phyloP scores from a whole-genome alignment of 106 monocot genomes.

The Dendrobium huoshanense region DNA sequence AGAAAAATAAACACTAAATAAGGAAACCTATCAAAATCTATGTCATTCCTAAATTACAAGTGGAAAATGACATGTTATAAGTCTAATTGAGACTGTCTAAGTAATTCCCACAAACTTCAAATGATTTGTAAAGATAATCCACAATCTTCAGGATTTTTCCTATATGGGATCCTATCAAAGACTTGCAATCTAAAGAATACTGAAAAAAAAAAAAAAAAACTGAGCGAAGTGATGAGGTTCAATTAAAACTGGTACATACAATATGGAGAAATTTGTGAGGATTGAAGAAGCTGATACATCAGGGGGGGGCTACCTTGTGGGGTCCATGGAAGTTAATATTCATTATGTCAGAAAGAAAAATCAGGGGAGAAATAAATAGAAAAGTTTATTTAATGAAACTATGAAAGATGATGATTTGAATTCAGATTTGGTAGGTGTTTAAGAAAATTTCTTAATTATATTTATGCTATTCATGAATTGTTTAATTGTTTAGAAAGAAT shows the following conservation, averaged over 20 bases:
- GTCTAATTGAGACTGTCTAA: not conserved
- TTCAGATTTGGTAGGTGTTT: no score
- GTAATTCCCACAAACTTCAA: not conserved
- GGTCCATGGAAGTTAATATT: no score
- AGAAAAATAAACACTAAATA: not conserved
- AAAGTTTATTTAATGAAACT: no score
- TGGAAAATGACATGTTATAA: not conserved
- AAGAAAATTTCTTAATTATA: no score
- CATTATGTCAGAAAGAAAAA: no score
- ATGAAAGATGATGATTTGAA: no score
- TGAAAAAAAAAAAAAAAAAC: not conserved
- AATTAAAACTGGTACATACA: not conserved
- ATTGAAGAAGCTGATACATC: no score
- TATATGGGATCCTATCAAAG: not conserved
- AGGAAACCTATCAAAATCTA: not conserved
- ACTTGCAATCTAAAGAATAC: not conserved
- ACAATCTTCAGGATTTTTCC: not conserved
- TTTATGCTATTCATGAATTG: no score
- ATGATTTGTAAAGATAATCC: not conserved
- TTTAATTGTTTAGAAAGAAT: no score
- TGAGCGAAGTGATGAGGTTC: not conserved
- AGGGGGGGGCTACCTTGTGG: no score
- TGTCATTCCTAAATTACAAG: not conserved
- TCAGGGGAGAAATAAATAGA: no score
- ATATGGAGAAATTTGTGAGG: no score